A percentile compares a stretch with the other conserved stretches of the same genome.
Conservation (phyloP, 805 yeast genomes). For the Kodamaea kaohsiungensis region DNA sequence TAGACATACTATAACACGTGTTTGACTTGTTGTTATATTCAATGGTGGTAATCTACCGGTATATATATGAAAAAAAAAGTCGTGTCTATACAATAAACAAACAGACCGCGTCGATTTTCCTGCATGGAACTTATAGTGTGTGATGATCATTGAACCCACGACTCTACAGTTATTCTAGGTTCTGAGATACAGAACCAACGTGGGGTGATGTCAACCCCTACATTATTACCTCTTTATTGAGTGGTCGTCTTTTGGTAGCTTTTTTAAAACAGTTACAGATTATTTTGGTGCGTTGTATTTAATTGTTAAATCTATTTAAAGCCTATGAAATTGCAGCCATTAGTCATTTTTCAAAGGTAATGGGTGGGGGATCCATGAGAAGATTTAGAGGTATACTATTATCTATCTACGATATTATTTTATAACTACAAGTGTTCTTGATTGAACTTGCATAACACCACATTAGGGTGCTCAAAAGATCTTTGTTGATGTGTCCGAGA, state of each 20-base stretch:
- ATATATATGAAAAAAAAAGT: background rate
- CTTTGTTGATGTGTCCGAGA: no score
- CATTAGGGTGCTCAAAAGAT: no score
- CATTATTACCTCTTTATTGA: no score
- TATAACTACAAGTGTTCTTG: no score
- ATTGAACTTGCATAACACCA: no score
- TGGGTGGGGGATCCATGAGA: no score
- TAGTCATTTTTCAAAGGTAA: background rate
- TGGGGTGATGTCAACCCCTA: no score
- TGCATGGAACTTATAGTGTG: background rate
- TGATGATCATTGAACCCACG: background rate
- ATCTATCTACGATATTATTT: no score
- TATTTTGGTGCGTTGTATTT: no score
- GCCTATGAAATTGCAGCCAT: background rate
- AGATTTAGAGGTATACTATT: no score
- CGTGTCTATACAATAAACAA: slow-evolving; percentile 1
- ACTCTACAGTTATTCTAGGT: background rate
- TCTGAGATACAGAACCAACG: no score
- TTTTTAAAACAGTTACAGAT: background rate
- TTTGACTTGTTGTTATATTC: background rate
- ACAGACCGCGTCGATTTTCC: background rate
- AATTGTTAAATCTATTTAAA: background rate
- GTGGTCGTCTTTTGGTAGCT: background rate
- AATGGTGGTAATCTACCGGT: background rate
- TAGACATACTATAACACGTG: slow-evolving; percentile 20